phyloP scores from a whole-genome alignment of 108 stramenopile species.

The Epipyxis sp. region DNA sequence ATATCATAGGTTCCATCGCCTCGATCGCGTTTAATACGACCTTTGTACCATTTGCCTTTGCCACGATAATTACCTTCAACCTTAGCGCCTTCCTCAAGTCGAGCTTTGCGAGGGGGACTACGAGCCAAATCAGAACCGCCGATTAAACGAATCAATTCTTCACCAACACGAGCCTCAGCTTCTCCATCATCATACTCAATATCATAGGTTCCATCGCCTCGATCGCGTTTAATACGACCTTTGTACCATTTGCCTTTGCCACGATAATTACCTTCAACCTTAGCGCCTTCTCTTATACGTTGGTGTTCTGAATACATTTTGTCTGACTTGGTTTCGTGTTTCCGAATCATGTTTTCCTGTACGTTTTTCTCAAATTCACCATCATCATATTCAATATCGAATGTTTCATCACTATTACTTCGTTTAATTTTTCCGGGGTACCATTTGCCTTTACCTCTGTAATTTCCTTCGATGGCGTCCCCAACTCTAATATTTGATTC shows the following conservation, averaged over 20 bases:
- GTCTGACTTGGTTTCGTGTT: background rate
- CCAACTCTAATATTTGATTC: too few relatives aligned
- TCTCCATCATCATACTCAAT: conserved; percentile 38
- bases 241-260: conserved; percentile 38
- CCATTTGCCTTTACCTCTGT: background rate
- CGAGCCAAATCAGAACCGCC: background rate
- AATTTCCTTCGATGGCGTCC: background rate
- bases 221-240: conserved; percentile 15
- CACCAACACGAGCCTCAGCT: background rate
- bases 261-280: conserved; percentile 41
- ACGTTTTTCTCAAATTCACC: conserved; percentile 53
- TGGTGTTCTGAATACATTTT: background rate
- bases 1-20: conserved; percentile 48
- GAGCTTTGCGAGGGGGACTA: background rate
- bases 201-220: conserved; percentile 40
- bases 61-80: conserved; percentile 46
- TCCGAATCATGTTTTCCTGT: conserved; percentile 36
- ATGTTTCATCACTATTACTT: conserved; percentile 48
- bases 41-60: conserved; percentile 35
- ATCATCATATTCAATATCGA: conserved; percentile 55
- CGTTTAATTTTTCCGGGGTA: background rate
- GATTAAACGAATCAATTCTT: conserved; percentile 21
- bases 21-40: conserved; percentile 34
- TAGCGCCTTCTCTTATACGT: conserved; percentile 27
- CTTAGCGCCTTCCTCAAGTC: conserved; percentile 30